Base-by-base conservation (phyloP, 495 filamentous ascomycete species). In the Penicillium longicatenatum region DNA sequence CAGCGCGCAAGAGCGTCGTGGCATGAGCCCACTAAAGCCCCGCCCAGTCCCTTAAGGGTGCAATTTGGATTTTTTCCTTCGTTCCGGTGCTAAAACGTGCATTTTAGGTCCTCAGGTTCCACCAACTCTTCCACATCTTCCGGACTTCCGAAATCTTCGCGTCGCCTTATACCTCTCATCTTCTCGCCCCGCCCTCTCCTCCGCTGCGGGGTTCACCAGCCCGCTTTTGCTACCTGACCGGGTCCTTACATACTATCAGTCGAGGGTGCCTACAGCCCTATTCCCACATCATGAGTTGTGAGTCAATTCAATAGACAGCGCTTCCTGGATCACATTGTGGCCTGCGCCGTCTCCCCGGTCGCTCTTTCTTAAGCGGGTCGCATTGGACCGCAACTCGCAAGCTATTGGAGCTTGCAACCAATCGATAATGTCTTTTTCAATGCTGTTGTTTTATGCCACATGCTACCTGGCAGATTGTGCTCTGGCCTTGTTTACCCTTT, bases 211-310 rank as follows among this genome's bases (percentile, higher is more conserved):
- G 63, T 65, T 58, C 39, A 50, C 50, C 45, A 65, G 39, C 39
- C 63, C 63, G 31, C 60, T 45, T 35, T 58, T 57, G 52, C 51
- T 63, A 58, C 57, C 63, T 65, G 54, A 57, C 45, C 54, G 43
- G 52, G 24, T 50, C 16, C 29, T 30, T 49, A 44, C 59, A 62
- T 50, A 56, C 52, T 49, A n/a, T 52, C 44, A 42, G 26, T 50
- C 58, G 55, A 46, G 59, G 61, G 58, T 43, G 19, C 43, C 30
- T 51, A 33, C 53, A 65, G 59, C 64, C 64, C 60, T 59, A 52
- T 52, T 57, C 57, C 53, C 60, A 65, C 64, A 70, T 50, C 42
- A 70, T 70, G 67, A 70, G 67, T 57, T 70, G 67, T 70, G 62
- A 70, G 67, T 70, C 64, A 51, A 59, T 63, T 50, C 49, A 12